Evolutionary conservation across 2,329 filamentous ascomycete species (phyloP).

Genomic region (Aspergillus flavus): DNA sequence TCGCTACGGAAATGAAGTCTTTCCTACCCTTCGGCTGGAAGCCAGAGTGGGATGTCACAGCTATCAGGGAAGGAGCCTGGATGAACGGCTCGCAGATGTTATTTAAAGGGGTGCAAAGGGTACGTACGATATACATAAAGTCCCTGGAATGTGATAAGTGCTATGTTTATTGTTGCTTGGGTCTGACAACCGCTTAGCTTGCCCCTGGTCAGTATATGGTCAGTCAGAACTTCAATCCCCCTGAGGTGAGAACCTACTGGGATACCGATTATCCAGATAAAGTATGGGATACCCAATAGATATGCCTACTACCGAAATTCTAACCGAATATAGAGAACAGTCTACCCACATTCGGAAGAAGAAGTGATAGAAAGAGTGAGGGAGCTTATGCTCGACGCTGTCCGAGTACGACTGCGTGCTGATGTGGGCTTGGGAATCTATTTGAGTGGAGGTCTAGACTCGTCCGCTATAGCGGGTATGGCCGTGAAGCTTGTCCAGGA

Average conservation of each 20-base stretch:
- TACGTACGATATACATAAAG: slow-evolving; percentile 18
- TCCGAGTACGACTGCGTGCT: slow-evolving; percentile 57
- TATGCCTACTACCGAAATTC: background rate
- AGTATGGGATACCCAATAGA: slow-evolving; percentile 31
- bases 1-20: slow-evolving; percentile 59
- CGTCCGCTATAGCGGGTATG: slow-evolving; percentile 60
- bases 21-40: slow-evolving; percentile 56
- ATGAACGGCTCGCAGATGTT: slow-evolving; percentile 50
- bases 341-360: slow-evolving; percentile 50
- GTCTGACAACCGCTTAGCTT: slow-evolving; percentile 31
- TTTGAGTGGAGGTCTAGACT: slow-evolving; percentile 61
- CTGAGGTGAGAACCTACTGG: slow-evolving; percentile 54
- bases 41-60: slow-evolving; percentile 56
- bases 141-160: no score
- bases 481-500: slow-evolving; percentile 54
- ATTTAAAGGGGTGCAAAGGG: slow-evolving; percentile 53
- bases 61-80: slow-evolving; percentile 49
- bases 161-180: background rate
- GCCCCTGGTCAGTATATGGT: slow-evolving; percentile 50
- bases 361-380: slow-evolving; percentile 57
- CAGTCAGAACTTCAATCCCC: slow-evolving; percentile 40
- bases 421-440: slow-evolving; percentile 63
- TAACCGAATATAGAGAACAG: slow-evolving; percentile 24
- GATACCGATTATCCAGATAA: slow-evolving; percentile 57
- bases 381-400: slow-evolving; percentile 53